Percentiles rank a stretch among this genome's conserved stretches.
phyloP scores from a whole-genome alignment of 1,284 basidiomycete species.

The Ceratobasidium sp. region DNA sequence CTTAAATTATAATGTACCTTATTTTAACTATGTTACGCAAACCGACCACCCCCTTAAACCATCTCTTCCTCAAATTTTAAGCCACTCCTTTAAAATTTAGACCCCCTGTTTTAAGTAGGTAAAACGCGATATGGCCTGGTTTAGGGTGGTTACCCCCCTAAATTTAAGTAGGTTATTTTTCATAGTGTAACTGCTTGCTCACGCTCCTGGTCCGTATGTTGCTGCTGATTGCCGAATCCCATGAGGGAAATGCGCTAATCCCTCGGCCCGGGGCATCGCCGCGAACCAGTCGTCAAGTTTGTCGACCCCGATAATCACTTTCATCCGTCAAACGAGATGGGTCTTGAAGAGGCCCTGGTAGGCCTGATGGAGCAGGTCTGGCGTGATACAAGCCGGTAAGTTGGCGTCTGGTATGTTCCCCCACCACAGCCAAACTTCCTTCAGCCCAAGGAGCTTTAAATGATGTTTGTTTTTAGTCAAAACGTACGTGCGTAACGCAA shows the following conservation, averaged over 20 bases:
- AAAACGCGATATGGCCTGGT: too few relatives aligned
- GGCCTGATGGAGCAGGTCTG: conserved; percentile 36
- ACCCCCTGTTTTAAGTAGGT: too few relatives aligned
- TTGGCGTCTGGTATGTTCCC: conserved; percentile 32
- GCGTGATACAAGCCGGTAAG: conserved; percentile 35
- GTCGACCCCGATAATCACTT: not conserved
- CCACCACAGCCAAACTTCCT: conserved; percentile 27
- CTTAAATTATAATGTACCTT: too few relatives aligned
- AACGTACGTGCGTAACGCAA: conserved; percentile 2
- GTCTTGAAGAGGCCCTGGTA: conserved; percentile 21
- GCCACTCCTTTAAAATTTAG: too few relatives aligned
- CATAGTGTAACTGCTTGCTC: conserved; percentile 30
- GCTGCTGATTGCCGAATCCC: conserved; percentile 1
- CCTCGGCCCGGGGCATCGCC: conserved; percentile 14
- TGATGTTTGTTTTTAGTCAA: not conserved
- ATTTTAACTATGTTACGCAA: too few relatives aligned
- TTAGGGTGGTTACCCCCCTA: too few relatives aligned
- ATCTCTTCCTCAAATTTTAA: too few relatives aligned
- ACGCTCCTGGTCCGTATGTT: conserved; percentile 22
- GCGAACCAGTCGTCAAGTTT: not conserved
- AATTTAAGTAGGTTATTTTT: too few relatives aligned
- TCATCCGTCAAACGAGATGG: conserved; percentile 10
- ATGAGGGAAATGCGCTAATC: conserved; percentile 6
- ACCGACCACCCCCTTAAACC: too few relatives aligned
- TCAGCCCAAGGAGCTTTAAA: not conserved